These are phyloP conservation scores for Colletotrichum plurivorum DNA, from an alignment of 2,329 filamentous ascomycete species.

Conservation along the genomic window DNA sequence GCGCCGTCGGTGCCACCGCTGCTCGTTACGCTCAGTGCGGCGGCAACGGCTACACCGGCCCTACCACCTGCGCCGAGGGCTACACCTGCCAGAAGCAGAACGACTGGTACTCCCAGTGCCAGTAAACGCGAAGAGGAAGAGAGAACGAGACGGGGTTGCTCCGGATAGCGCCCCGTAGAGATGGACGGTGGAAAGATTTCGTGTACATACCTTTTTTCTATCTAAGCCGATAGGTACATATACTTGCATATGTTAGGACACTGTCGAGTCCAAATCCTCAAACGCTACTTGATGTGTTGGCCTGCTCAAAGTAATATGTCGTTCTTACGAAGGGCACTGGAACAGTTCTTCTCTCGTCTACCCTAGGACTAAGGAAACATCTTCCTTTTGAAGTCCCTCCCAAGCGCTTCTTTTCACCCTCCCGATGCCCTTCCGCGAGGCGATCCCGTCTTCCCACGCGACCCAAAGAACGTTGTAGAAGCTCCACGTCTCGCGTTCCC, in stretches of 20 bases:
- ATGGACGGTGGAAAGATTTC: slow-evolving; percentile 8
- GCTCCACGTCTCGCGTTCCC: background rate
- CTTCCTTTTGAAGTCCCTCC: background rate
- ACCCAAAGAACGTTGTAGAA: background rate
- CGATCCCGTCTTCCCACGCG: background rate
- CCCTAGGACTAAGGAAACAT: background rate
- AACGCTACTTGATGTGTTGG: too few relatives aligned
- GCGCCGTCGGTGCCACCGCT: slow-evolving; percentile 40
- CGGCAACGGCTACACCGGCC: slow-evolving; percentile 52
- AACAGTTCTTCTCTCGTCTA: background rate
- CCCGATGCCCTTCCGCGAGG: background rate
- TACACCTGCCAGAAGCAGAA: slow-evolving; percentile 55
- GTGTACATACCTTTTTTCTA: slow-evolving; percentile 33
- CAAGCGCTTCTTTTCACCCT: background rate
- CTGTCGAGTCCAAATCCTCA: too few relatives aligned
- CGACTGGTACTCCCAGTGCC: slow-evolving; percentile 58
- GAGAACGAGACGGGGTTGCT: background rate
- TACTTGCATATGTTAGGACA: background rate
- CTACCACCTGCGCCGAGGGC: slow-evolving; percentile 51
- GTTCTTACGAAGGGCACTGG: too few relatives aligned
- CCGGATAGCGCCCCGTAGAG: slow-evolving; percentile 16
- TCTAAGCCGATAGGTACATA: slow-evolving; percentile 9
- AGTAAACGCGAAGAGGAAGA: slow-evolving; percentile 43
- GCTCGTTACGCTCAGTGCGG: slow-evolving; percentile 55
- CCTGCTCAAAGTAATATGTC: too few relatives aligned